Evolutionary conservation across 305 asterid genomes (phyloP).

Genomic region (Euphrasia arctica): DNA sequence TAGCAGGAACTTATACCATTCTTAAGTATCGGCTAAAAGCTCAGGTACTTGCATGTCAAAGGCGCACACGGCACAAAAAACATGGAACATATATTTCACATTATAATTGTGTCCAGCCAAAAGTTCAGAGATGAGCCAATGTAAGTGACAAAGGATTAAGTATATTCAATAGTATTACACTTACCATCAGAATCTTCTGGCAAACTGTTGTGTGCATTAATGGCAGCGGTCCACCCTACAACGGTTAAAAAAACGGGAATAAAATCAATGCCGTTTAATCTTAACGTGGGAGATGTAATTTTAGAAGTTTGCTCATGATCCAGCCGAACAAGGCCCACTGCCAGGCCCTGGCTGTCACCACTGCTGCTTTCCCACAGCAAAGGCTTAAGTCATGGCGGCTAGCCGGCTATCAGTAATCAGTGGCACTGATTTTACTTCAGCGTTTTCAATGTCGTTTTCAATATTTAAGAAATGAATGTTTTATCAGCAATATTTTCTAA

Average conservation of each 20-base stretch:
- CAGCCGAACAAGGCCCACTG: too few species aligned
- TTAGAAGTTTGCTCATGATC: constrained; percentile 10
- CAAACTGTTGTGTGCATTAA: constrained; percentile 49
- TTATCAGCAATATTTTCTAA: constrained; percentile 17
- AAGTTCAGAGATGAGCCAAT: constrained; percentile 9
- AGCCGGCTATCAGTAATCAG: too few species aligned
- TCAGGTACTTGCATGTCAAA: constrained; percentile 21
- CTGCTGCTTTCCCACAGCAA: constrained; percentile 14
- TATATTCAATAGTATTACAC: constrained; percentile 27
- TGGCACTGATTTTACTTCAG: constrained; percentile 13
- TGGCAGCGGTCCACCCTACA: constrained; percentile 66
- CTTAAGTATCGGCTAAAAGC: background rate
- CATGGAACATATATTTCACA: constrained; percentile 8
- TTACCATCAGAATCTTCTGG: constrained; percentile 58
- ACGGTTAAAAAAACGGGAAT: background rate
- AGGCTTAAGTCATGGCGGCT: background rate
- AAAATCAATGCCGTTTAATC: background rate
- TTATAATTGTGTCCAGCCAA: constrained; percentile 12
- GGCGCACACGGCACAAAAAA: constrained; percentile 18
- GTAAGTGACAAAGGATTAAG: constrained; percentile 14
- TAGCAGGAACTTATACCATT: constrained; percentile 3
- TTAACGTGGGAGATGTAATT: constrained; percentile 1
- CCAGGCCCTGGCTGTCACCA: too few species aligned
- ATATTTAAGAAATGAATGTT: background rate
- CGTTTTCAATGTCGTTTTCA: background rate